Evolutionary conservation across 2,329 filamentous ascomycete genomes (phyloP).

Genomic region (Chrysoporthe austroafricana): DNA sequence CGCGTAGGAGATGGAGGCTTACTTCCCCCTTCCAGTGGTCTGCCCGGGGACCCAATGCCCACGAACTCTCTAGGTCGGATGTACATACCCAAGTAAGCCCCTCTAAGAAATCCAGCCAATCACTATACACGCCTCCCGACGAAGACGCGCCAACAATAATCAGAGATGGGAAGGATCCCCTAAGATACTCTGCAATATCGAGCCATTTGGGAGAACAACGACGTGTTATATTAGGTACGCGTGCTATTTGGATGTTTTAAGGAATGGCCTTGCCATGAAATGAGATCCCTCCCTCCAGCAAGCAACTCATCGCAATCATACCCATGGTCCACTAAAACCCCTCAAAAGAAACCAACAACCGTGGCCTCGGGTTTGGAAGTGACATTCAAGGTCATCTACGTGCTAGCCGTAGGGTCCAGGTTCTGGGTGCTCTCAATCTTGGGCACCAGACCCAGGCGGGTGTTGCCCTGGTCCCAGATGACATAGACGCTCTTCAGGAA

Average conservation of each 20-base stretch:
- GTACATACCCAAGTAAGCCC: neutral
- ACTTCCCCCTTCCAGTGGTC: neutral
- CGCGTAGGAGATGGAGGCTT: neutral
- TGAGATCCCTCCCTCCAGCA: neutral
- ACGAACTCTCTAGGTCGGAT: no score
- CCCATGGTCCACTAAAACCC: constrained; percentile 6
- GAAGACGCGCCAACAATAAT: no score
- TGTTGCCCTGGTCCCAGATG: constrained; percentile 67
- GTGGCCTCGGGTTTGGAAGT: neutral
- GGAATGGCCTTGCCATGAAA: neutral
- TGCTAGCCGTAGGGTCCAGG: constrained; percentile 32
- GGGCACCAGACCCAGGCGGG: constrained; percentile 62
- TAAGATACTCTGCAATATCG: neutral
- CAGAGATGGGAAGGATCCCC: neutral
- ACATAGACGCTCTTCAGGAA: constrained; percentile 70
- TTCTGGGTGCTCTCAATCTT: constrained; percentile 48
- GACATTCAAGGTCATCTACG: neutral
- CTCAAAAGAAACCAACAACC: no score
- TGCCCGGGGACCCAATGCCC: no score
- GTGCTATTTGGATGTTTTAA: constrained; percentile 2
- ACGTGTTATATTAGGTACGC: constrained; percentile 12
- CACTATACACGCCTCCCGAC: neutral
- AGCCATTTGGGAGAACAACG: neutral
- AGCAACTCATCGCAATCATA: constrained; percentile 1
- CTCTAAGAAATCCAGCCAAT: neutral